phyloP scores from a whole-genome alignment of 1,284 basidiomycete genomes.

The Phylloporus sp. region DNA sequence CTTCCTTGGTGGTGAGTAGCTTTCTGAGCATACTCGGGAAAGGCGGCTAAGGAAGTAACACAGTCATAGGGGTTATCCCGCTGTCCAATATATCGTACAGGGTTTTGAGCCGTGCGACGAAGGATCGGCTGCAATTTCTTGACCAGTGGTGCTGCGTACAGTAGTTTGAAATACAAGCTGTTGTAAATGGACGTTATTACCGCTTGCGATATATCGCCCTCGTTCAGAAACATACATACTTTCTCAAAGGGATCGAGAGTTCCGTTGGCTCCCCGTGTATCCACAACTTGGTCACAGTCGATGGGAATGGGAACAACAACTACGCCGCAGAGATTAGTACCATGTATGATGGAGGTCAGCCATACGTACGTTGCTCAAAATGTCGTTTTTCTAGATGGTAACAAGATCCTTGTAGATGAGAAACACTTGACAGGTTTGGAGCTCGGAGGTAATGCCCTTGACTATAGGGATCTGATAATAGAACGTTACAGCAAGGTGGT shows the following conservation, averaged over 20 bases:
- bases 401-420: slow-evolving; percentile 72
- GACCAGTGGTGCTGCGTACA: slow-evolving; percentile 63
- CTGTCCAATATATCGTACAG: slow-evolving; percentile 69
- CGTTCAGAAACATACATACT: slow-evolving; percentile 52
- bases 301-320: slow-evolving; percentile 65
- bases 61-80: slow-evolving; percentile 69
- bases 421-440: slow-evolving; percentile 60
- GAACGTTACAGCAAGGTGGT: slow-evolving; percentile 10
- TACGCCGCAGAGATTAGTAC: slow-evolving; percentile 33
- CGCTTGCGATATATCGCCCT: no score
- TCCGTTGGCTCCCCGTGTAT: slow-evolving; percentile 63
- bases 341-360: slow-evolving; percentile 7
- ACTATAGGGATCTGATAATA: slow-evolving; percentile 66
- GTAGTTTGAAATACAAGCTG: slow-evolving; percentile 75
- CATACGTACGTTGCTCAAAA: slow-evolving; percentile 57
- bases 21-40: slow-evolving; percentile 70
- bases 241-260: slow-evolving; percentile 70
- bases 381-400: slow-evolving; percentile 61
- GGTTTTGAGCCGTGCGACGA: slow-evolving; percentile 60
- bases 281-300: slow-evolving; percentile 62
- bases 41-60: slow-evolving; percentile 75
- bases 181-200: slow-evolving; percentile 1
- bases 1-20: slow-evolving; percentile 68
- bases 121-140: slow-evolving; percentile 69
- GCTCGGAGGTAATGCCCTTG: slow-evolving; percentile 69